These are phyloP conservation scores for Pleoardoris graminearum DNA, from an alignment of 2,329 filamentous ascomycete genomes.

Conservation along the genomic window DNA sequence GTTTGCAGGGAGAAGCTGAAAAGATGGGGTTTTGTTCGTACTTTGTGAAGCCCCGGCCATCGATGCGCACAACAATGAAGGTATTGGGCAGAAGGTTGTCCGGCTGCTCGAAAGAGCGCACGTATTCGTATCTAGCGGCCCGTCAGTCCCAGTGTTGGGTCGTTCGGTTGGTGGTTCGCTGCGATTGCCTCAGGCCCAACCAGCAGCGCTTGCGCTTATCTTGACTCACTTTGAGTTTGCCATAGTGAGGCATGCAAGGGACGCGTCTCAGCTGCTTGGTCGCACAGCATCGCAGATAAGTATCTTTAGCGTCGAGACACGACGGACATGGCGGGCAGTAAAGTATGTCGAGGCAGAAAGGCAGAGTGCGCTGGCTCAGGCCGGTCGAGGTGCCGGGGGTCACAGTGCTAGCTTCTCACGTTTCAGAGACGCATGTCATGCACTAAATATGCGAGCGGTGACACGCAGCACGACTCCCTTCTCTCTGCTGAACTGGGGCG, in stretches of 20 bases:
- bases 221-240: constrained; percentile 26
- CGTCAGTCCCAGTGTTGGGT: constrained; percentile 1
- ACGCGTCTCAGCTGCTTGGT: constrained; percentile 3
- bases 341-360: background rate
- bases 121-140: constrained; percentile 80
- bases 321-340: background rate
- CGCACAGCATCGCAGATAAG: constrained; percentile 14
- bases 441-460: constrained; percentile 8
- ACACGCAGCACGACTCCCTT: background rate
- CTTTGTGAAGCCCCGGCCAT: constrained; percentile 95
- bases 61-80: constrained; percentile 92
- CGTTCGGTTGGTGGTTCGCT: background rate
- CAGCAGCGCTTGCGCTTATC: background rate
- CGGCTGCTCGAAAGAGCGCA: constrained; percentile 82
- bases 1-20: background rate
- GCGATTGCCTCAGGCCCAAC: background rate
- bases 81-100: constrained; percentile 85
- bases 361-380: background rate
- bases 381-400: background rate
- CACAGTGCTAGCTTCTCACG: background rate
- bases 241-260: constrained; percentile 12
- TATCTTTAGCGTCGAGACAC: constrained; percentile 4
- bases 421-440: constrained; percentile 16
- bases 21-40: constrained; percentile 42
- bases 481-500: background rate